Conservation (phyloP, 768 basidiomycete species). For the Kwoniella bestiolae region DNA sequence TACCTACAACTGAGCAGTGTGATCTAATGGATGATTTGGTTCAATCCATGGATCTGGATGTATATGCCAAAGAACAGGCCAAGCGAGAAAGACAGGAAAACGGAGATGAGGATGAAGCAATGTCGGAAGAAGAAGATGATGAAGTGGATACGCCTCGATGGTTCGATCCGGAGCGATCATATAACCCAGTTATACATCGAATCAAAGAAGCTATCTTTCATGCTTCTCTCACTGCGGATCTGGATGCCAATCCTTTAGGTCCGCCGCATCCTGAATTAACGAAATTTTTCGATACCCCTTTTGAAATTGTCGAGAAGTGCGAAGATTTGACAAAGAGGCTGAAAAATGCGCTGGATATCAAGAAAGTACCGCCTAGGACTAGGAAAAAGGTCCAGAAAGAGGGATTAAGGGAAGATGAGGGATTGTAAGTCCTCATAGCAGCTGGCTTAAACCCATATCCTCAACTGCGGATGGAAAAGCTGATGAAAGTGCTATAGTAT, state of each 20-base stretch:
- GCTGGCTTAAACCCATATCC: neutral
- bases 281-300: slow-evolving; percentile 83
- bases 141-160: slow-evolving; percentile 63
- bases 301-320: slow-evolving; percentile 68
- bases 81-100: slow-evolving; percentile 62
- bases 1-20: slow-evolving; percentile 55
- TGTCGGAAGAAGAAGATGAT: slow-evolving; percentile 26
- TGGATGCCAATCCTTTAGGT: slow-evolving; percentile 74
- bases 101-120: slow-evolving; percentile 16
- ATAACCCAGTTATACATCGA: slow-evolving; percentile 87
- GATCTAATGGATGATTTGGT: slow-evolving; percentile 81
- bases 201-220: slow-evolving; percentile 93
- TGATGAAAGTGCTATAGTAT: slow-evolving; percentile 26
- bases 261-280: slow-evolving; percentile 82
- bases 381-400: slow-evolving; percentile 58
- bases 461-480: neutral
- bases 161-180: slow-evolving; percentile 78
- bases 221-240: slow-evolving; percentile 74
- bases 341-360: slow-evolving; percentile 72
- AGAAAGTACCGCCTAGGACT: slow-evolving; percentile 70
- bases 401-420: slow-evolving; percentile 60
- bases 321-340: slow-evolving; percentile 66
- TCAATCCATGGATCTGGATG: slow-evolving; percentile 84
- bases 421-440: slow-evolving; percentile 36
- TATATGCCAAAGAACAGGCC: slow-evolving; percentile 64